A percentile compares a stretch with the other conserved stretches of the same genome.
Evolutionary conservation across 805 yeast genomes (phyloP).

Genomic region (Saccharomycopsis babjevae): DNA sequence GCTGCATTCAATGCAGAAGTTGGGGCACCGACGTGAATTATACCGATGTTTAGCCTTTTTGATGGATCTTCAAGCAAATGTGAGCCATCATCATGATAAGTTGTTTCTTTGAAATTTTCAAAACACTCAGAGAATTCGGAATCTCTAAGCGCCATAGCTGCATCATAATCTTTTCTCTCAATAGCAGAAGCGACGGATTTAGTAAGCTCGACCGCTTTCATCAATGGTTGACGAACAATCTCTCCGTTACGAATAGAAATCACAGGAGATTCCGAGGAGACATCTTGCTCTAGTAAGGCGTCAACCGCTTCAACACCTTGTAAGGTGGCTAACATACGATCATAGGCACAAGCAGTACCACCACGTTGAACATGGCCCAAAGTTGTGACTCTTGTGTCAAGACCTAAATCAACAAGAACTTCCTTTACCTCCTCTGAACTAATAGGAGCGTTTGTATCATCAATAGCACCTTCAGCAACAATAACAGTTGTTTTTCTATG

Average conservation of each 20-base stretch:
- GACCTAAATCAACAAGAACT: slow-evolving; percentile 71
- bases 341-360: slow-evolving; percentile 95
- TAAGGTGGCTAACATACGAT: slow-evolving; percentile 80
- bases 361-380: slow-evolving; percentile 98
- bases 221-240: slow-evolving; percentile 71
- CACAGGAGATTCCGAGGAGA: slow-evolving; percentile 90
- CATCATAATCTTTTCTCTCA: slow-evolving; percentile 63
- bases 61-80: slow-evolving; percentile 39
- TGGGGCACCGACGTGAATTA: slow-evolving; percentile 92
- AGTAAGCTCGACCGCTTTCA: slow-evolving; percentile 84
- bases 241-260: slow-evolving; percentile 85
- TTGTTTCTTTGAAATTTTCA: slow-evolving; percentile 59
- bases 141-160: slow-evolving; percentile 81
- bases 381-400: slow-evolving; percentile 91
- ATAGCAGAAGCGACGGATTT: slow-evolving; percentile 88
- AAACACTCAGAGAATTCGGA: slow-evolving; percentile 72
- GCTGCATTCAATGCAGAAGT: slow-evolving; percentile 95
- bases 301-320: slow-evolving; percentile 98
- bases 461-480: slow-evolving; percentile 97
- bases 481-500: slow-evolving; percentile 91
- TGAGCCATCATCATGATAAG: slow-evolving; percentile 55
- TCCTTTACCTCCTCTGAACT: slow-evolving; percentile 72
- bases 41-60: slow-evolving; percentile 64
- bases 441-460: slow-evolving; percentile 68
- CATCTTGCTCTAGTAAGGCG: slow-evolving; percentile 75